Evolutionary conservation across 768 basidiomycete genomes (phyloP).

Genomic region (Leccinum sublutescens): DNA sequence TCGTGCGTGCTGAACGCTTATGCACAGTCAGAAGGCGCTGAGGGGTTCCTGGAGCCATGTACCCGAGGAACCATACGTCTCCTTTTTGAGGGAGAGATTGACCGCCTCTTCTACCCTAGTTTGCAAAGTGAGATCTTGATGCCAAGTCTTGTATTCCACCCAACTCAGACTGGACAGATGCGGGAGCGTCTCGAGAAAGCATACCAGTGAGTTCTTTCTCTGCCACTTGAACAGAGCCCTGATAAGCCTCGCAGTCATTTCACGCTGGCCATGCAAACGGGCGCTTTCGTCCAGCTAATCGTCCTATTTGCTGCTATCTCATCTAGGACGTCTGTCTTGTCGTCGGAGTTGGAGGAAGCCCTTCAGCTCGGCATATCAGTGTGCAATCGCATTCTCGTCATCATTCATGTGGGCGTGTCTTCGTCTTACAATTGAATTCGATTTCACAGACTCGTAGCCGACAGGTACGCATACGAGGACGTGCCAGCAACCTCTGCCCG

Average conservation of each 20-base stretch:
- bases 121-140: slow-evolving; percentile 41
- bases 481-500: not conserved
- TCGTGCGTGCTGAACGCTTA: not conserved
- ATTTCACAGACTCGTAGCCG: slow-evolving; percentile 19
- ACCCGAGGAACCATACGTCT: slow-evolving; percentile 42
- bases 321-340: slow-evolving; percentile 52
- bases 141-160: not conserved
- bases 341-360: slow-evolving; percentile 43
- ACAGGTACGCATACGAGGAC: not conserved
- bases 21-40: slow-evolving; percentile 45
- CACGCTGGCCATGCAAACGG: slow-evolving; percentile 62
- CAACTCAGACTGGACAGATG: slow-evolving; percentile 37
- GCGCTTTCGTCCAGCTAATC: slow-evolving; percentile 70
- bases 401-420: slow-evolving; percentile 34
- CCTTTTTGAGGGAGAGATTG: slow-evolving; percentile 37
- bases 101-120: slow-evolving; percentile 38
- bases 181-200: slow-evolving; percentile 45
- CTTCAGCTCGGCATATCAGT: slow-evolving; percentile 31
- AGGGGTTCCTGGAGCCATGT: slow-evolving; percentile 66
- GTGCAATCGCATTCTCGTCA: slow-evolving; percentile 27
- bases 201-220: slow-evolving; percentile 45
- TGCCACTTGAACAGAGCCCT: not conserved
- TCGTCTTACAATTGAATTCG: not conserved
- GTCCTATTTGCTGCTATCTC: slow-evolving; percentile 59
- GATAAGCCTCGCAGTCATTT: slow-evolving; percentile 47